These are phyloP conservation scores for Gyromitra esculenta DNA, from an alignment of 2,329 filamentous ascomycete genomes.

Conservation along the genomic window DNA sequence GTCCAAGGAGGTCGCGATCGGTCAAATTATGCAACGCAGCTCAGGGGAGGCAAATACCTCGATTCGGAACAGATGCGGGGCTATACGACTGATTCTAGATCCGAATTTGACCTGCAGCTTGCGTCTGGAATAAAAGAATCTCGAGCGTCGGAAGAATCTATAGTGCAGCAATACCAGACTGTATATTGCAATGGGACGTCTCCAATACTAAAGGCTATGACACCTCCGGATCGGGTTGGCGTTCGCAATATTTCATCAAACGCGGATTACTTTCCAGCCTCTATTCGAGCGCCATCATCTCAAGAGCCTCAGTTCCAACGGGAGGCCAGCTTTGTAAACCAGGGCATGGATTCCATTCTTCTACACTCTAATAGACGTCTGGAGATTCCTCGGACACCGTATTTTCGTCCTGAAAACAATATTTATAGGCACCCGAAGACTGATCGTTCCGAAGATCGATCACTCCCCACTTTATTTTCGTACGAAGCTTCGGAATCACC, in stretches of 20 bases:
- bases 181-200: not conserved
- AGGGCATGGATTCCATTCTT: not conserved
- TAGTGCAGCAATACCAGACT: not conserved
- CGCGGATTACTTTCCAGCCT: not conserved
- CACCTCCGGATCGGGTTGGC: not conserved
- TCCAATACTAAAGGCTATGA: not conserved
- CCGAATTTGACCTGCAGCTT: not conserved
- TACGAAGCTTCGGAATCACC: conserved; percentile 9
- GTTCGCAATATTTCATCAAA: not conserved
- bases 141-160: not conserved
- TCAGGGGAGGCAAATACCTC: not conserved
- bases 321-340: not conserved
- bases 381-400: not conserved
- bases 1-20: not conserved
- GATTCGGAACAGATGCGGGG: not conserved
- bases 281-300: not conserved
- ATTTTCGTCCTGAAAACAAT: not conserved
- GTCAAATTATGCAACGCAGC: not conserved
- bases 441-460: not conserved
- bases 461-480: not conserved
- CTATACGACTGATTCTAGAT: not conserved
- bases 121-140: too few species aligned
- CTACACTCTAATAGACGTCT: not conserved
- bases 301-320: not conserved
- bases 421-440: not conserved